Evolutionary conservation across 2,329 filamentous ascomycete genomes (phyloP), one percentile per base, ranked within the genome.

Genomic region (Epichloe hybrida): DNA sequence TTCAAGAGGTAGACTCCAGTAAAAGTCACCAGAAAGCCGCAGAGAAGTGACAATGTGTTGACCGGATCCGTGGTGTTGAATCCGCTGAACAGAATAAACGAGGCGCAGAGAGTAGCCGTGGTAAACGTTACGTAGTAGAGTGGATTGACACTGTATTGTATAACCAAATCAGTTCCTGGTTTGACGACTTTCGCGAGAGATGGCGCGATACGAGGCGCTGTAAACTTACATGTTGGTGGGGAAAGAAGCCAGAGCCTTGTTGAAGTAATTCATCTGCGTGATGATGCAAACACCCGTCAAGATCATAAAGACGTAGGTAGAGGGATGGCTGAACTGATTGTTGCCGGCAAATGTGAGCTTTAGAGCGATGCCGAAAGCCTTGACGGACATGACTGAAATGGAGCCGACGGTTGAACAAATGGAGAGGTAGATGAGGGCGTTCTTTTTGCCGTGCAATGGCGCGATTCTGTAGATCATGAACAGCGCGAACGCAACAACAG

Each of bases 251-350:
- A 98, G 73, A 7, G 93, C 93, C 70, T 98, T 98, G 76, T 98
- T 98, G 71, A 98, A 95, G 69, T 98, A 98, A 69, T 98, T 98
- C 93, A 98, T 97, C 74, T 98, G 93, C 8, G 90, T 96, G 58
- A 98, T 68, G 64, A 98, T 97, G 73, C 93, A 98, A 56, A 96
- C 88, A 3, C 77, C 76, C 0, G 90, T 93, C 57, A 97, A 80
- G 57, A 98, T 96, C 69, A 91, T 83, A 66, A 98, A 98, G 56
- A 96, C 90, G 61, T 98, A 98, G 53, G 94, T 98, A 47, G 89
- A 95, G 2, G 94, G 88, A 60, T 95, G 88, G 5, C 80, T 81
- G 67, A 98, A 96, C 68, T 98, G 93, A 69, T 98, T 98, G 69
- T 94, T 85, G 50, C 91, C 93, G 46, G 78, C 82, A 58, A 98